These are phyloP conservation scores for Ganoderma lingzhi DNA, from an alignment of 1,284 basidiomycete species.

Conservation along the genomic window DNA sequence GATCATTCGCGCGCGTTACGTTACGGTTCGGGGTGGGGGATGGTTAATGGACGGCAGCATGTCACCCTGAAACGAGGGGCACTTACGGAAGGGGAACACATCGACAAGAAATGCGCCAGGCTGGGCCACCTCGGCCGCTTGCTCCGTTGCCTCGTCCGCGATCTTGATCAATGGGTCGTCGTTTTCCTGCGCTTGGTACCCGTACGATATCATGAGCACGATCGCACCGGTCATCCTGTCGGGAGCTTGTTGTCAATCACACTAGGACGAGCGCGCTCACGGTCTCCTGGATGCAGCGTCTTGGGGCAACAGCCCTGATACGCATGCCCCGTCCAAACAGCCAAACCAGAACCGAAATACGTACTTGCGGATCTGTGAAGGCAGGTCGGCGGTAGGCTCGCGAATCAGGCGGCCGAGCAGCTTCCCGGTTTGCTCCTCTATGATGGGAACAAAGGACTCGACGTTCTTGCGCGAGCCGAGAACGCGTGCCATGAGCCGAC, in stretches of 20 bases:
- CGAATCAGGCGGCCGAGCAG: slow-evolving; percentile 57
- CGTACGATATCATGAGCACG: slow-evolving; percentile 67
- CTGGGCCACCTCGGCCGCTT: slow-evolving; percentile 64
- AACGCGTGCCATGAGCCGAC: slow-evolving; percentile 34
- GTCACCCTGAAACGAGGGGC: not conserved
- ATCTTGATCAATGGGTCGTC: slow-evolving; percentile 67
- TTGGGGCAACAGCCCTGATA: not conserved
- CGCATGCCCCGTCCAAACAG: not conserved
- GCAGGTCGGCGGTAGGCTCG: slow-evolving; percentile 57
- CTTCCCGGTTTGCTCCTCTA: slow-evolving; percentile 34
- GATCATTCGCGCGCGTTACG: not conserved
- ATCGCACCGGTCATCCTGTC: slow-evolving; percentile 65
- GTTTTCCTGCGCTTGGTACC: slow-evolving; percentile 63
- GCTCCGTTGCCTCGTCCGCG: slow-evolving; percentile 61
- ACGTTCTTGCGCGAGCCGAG: slow-evolving; percentile 34
- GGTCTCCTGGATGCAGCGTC: not conserved
- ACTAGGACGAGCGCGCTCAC: not conserved
- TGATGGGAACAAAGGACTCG: slow-evolving; percentile 33
- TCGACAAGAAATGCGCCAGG: slow-evolving; percentile 46
- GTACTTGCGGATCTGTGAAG: slow-evolving; percentile 32
- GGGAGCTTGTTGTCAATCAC: not conserved
- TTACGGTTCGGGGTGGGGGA: not conserved
- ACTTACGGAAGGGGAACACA: slow-evolving; percentile 41
- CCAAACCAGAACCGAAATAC: not conserved
- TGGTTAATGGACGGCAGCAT: not conserved